These are phyloP conservation scores for Pugionium cornutum DNA, from an alignment of 345 rosid species.

Conservation along the genomic window DNA sequence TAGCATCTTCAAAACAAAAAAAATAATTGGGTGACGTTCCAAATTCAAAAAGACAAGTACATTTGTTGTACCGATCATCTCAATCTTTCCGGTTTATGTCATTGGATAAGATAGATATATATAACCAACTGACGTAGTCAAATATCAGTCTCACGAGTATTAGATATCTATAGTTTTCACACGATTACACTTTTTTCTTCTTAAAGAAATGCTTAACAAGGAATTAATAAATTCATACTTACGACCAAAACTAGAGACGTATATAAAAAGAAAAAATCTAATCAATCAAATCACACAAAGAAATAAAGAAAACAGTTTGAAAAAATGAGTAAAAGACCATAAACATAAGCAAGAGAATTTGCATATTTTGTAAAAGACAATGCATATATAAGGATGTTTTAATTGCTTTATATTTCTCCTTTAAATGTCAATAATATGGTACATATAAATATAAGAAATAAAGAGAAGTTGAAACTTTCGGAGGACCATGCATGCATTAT, in stretches of 20 bases:
- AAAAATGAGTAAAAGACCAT: conserved; percentile 1
- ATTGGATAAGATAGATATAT: conserved; percentile 7
- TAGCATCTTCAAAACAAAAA: too few species aligned
- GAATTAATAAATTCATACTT: background rate
- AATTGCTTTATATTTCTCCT: too few species aligned
- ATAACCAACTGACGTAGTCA: conserved; percentile 13
- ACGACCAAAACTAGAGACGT: background rate
- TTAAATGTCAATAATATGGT: too few species aligned
- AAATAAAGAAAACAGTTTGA: background rate
- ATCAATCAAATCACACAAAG: conserved; percentile 9
- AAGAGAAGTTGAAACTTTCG: background rate
- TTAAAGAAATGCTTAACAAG: background rate
- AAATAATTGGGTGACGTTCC: background rate
- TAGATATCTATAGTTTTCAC: conserved; percentile 3
- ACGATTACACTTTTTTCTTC: background rate
- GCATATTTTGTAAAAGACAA: too few species aligned
- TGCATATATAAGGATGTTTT: too few species aligned
- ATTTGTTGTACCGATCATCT: conserved; percentile 23
- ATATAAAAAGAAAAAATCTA: conserved; percentile 7
- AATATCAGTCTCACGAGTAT: conserved; percentile 27
- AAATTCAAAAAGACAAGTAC: conserved; percentile 23
- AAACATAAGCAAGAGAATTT: too few species aligned
- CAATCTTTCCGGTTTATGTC: conserved; percentile 19
- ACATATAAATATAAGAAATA: too few species aligned
- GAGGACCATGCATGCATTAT: conserved; percentile 7